These are phyloP conservation scores for Sporothrix luriei DNA, from an alignment of 2,329 filamentous ascomycete genomes.

Conservation along the genomic window DNA sequence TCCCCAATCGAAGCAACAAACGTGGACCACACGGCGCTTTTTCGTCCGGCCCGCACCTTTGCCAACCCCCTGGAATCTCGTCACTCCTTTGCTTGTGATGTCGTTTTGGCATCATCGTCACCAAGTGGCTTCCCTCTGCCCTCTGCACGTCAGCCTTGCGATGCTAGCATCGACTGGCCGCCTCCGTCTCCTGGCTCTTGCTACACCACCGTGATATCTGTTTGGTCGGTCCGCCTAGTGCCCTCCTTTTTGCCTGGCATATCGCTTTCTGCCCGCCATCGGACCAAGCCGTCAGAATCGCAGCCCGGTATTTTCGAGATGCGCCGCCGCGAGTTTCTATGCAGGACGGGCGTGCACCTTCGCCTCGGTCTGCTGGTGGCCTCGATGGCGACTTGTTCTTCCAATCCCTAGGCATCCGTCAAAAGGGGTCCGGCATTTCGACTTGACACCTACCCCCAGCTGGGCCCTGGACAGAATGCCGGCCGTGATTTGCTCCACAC, in stretches of 20 bases:
- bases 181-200: background rate
- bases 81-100: constrained; percentile 4
- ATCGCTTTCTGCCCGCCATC: constrained; percentile 4
- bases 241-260: background rate
- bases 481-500: background rate
- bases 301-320: constrained; percentile 21
- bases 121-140: background rate
- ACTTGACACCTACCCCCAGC: too few relatives aligned
- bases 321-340: constrained; percentile 9
- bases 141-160: constrained; percentile 1
- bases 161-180: background rate
- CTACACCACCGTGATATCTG: constrained; percentile 4
- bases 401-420: constrained; percentile 17
- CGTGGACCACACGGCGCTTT: background rate
- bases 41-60: constrained; percentile 25
- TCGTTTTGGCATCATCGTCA: background rate
- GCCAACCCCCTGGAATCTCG: constrained; percentile 20
- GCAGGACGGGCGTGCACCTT: constrained; percentile 20
- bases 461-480: too few relatives aligned
- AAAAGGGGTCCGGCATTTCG: constrained; percentile 16
- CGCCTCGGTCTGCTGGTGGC: constrained; percentile 1
- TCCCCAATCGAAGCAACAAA: background rate
- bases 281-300: constrained; percentile 13
- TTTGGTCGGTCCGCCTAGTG: background rate
- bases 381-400: background rate